Base-by-base conservation (phyloP, 495 filamentous ascomycete genomes). In the Neurospora cerealis region DNA sequence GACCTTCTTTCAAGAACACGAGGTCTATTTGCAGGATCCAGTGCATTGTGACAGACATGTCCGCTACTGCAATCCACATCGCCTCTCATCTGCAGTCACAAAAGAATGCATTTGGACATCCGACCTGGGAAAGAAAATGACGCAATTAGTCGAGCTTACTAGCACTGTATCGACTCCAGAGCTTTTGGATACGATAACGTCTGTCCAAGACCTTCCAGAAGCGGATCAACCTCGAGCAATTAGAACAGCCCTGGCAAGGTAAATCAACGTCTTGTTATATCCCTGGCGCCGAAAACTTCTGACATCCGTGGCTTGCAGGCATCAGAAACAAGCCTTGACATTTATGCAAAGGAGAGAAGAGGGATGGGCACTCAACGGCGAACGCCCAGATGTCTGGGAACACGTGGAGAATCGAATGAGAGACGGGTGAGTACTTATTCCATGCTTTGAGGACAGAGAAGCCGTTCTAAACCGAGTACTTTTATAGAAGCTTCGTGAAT, bases 271-370 rank as follows among this genome's bases (percentile, higher is more conserved):
- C n/a, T 46, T 1, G 0, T n/a, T 21, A 5, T 1, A 5, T 9
- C 3, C 0, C 9, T 21, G 44, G 0, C 2, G 5, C 9, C n/a
- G 5, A 11, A 46, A 46, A 10, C 1, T 5, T 46, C n/a, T 46
- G 44, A 46, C 44, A 21, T 0, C 8, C 8, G n/a, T 46, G 0
- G 13, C 0, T 17, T 13, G 6, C 71, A 83, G 81, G 42, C 83
- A 86, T 74, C 84, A 86, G 62, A 83, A 80, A 60, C 82, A 86
- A 72, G 84, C 83, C 1, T 42, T 86, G 15, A 84, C 82, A 3
- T 86, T 86, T 71, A 79, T 86, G 78, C 69, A 79, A n/a, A 73
- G 74, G 34, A 71, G 83, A 42, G 84, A 86, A 69, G 62, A 75
- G 5, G 82, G 83, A 4, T 84, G 84, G 81, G 74, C 15, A n/a